phyloP scores from a whole-genome alignment of 129 eudicot genomes.

The Calendula officinalis region DNA sequence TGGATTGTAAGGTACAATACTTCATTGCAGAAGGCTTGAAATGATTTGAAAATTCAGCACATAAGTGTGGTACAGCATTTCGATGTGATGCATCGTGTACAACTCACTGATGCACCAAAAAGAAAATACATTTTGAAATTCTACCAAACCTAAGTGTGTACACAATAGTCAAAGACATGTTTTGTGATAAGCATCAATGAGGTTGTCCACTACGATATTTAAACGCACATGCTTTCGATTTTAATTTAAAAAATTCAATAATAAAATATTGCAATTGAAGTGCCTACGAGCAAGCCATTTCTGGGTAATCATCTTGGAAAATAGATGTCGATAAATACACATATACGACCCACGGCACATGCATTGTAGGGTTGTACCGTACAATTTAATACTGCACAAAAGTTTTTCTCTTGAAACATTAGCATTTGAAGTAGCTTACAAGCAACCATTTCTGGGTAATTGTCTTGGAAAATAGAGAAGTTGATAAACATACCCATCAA shows the following conservation, averaged over 20 bases:
- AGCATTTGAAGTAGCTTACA: neutral
- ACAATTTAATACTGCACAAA: conserved; percentile 14
- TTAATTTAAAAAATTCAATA: neutral
- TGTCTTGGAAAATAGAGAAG: neutral
- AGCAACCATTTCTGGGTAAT: conserved; percentile 7
- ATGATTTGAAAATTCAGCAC: neutral
- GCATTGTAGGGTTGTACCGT: conserved; percentile 3
- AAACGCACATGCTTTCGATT: neutral
- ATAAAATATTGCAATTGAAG: neutral
- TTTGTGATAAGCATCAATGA: too few species aligned
- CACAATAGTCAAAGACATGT: too few species aligned
- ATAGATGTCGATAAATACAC: too few species aligned
- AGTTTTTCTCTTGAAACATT: neutral
- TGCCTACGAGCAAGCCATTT: neutral
- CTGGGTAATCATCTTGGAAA: neutral
- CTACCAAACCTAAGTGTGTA: too few species aligned
- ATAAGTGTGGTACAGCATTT: neutral
- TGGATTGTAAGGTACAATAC: too few species aligned
- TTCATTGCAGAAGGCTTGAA: too few species aligned
- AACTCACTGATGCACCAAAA: conserved; percentile 1
- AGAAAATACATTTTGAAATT: too few species aligned
- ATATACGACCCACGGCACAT: too few species aligned
- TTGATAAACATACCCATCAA: neutral
- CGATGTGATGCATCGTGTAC: conserved; percentile 1
- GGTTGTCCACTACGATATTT: neutral